Base-by-base conservation (phyloP, 805 yeast species). In the Starmerella geochares region DNA sequence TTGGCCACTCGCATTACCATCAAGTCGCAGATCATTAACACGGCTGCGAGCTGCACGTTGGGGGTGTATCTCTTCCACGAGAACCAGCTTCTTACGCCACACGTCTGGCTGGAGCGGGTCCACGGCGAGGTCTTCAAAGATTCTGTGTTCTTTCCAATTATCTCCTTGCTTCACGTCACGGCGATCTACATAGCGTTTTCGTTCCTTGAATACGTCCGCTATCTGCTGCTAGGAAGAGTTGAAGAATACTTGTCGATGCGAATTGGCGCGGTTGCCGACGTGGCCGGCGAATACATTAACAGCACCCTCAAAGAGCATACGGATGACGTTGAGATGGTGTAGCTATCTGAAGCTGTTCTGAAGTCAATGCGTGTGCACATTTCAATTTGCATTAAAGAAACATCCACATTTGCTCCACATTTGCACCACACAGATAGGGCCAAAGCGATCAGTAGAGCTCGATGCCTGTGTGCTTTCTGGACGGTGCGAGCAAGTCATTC, bases 31-130 rank as follows among this genome's bases (percentile, higher is more conserved):
- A 4, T 17, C 7, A 42, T 52, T 20, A 52, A 52, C 48, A 21
- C 17, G 31, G 23, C 43, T 4, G 53, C 55, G 10, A 21, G 43
- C 7, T 46, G 42, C n/a, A 29, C 55, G 11, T 21, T 52, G 20
- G 55, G 55, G 14, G 55, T 52, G 13, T 52, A 52, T 25, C 49
- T 52, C 19, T 24, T 37, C 19, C 55, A 52, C 40, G 55, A 52
- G 44, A 41, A 41, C 29, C 27, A 21, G 36, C 44, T 49, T 14
- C 28, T 52, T 13, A 25, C 38, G 32, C 35, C 33, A 8, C 44
- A 20, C 24, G 17, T 52, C 7, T 52, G 48, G 49, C n/a, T 13
- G 14, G 42, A 49, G 23, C 36, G 40, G 44, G 25, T 46, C 7
- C 35, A 31, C 13, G 51, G 36, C 3, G 24, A 25, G 7, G 20